Evolutionary conservation across 164 flowering plant species (phyloP), one percentile per base, ranked within the genome.

Genomic region (Echeveria elegans): DNA sequence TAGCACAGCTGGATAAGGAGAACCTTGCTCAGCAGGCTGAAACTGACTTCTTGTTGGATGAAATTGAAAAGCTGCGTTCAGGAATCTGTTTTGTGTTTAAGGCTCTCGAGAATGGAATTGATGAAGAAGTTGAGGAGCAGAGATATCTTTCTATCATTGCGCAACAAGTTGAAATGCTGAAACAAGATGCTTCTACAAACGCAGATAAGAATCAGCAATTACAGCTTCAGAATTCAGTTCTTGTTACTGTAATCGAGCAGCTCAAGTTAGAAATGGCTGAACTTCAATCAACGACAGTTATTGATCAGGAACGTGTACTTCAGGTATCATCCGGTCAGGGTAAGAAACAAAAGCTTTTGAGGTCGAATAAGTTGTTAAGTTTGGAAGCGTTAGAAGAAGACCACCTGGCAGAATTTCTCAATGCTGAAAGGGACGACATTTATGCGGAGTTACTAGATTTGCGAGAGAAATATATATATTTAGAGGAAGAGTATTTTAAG

Each of bases 1-100:
- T 89, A 41, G 31, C 84, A 5, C 87, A 89, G 76, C 70, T 95
- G 69, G 89, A 87, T 76, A 58, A 68, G 73, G 89, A 89, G 74
- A 87, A 80, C 66, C 81, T 86, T 32, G 83, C 80, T 72, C 86
- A 87, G 48, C 85, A 88, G 72, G 80, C 79, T 18, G 87, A 88
- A 75, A 71, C 79, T n/a, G 83, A 86, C 24, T 77, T 85, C 53
- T 70, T 89, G 69, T 63, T 80, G 10, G 86, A 82, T 73, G 83
- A 88, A 77, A 79, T 88, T 62, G 82, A 74, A 56, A 80, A 64
- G 69, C 77, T 86, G 60, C 81, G 83, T 68, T 60, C 48, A n/a
- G 85, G 83, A 60, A 79, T 88, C 64, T 66, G 69, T 75, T 82
- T 71, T 67, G 74, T 91, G 19, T 78, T 82, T 63, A 72, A 68